phyloP scores from a whole-genome alignment of 768 basidiomycete genomes.

The Asterophora parasitica region DNA sequence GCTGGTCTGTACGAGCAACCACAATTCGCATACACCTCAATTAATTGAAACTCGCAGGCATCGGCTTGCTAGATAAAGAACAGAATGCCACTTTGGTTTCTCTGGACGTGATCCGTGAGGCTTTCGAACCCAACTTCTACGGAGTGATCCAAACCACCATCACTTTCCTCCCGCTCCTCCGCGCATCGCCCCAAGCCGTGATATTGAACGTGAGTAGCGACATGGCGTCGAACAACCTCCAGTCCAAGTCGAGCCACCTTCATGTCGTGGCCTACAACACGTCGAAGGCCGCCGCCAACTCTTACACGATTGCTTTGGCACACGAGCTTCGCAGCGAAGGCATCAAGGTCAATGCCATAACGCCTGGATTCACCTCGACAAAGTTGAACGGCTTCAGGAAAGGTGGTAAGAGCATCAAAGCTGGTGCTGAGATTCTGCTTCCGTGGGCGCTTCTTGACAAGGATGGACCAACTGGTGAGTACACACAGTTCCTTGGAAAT shows the following conservation, averaged over 20 bases:
- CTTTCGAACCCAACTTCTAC: slow-evolving; percentile 40
- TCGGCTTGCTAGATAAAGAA: slow-evolving; percentile 22
- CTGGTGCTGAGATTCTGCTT: slow-evolving; percentile 31
- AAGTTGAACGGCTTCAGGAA: slow-evolving; percentile 34
- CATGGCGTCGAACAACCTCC: slow-evolving; percentile 39
- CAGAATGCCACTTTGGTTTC: slow-evolving; percentile 34
- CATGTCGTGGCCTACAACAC: slow-evolving; percentile 56
- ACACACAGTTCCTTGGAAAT: neutral
- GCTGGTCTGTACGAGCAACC: slow-evolving; percentile 25
- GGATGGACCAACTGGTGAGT: slow-evolving; percentile 34
- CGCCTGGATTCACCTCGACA: slow-evolving; percentile 53
- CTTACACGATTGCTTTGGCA: slow-evolving; percentile 57
- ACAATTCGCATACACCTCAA: neutral
- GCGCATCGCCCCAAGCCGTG: slow-evolving; percentile 27
- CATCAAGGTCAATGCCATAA: slow-evolving; percentile 59
- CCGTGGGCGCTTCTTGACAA: slow-evolving; percentile 38
- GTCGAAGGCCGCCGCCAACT: slow-evolving; percentile 65
- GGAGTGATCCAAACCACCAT: slow-evolving; percentile 39
- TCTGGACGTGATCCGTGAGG: slow-evolving; percentile 27
- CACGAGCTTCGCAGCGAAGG: slow-evolving; percentile 48
- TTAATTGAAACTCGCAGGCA: slow-evolving; percentile 17
- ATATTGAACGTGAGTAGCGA: slow-evolving; percentile 39
- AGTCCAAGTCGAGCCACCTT: slow-evolving; percentile 26
- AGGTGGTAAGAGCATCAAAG: slow-evolving; percentile 33
- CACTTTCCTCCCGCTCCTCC: slow-evolving; percentile 38